Evolutionary conservation across 139 green algal species (phyloP), one percentile per base, ranked within the genome.

Genomic region (Zygnema circumcarinatum): DNA sequence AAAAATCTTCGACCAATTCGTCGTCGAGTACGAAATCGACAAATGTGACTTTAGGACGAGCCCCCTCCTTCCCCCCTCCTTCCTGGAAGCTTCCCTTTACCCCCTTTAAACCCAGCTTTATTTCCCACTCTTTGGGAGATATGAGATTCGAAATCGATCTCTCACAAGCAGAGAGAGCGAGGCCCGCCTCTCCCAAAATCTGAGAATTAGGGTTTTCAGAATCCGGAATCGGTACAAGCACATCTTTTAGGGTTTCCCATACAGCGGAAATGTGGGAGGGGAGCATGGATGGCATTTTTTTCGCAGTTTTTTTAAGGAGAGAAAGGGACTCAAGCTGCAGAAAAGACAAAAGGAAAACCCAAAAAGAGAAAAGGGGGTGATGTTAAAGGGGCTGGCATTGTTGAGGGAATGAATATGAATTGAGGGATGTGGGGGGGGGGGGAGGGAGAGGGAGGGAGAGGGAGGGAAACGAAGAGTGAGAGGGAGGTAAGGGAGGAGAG

Each of bases 241-340:
- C 25, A 20, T 47, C 7, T 81, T 73, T 81, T 47, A 81, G 74
- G 74, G 74, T 31, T 36, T 0, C 39, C 74, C 74, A 81, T 32
- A 81, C 47, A 53, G 74, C 74, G 32, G 74, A 11, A 16, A 29
- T 32, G n/a, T 81, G 74, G 74, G 31, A 32, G 32, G 1, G n/a
- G 7, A 81, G 33, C n/a, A 2, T 32, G 32, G 32, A 2, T 3
- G 32, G 74, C 31, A 47, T 39, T 47, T 47, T 32, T n/a, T 47
- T 67, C n/a, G 74, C 74, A 81, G 39, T 69, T 0, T 47, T 53
- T 39, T 32, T 67, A 29, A 81, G 74, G 74, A 68, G 35, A 67
- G n/a, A 53, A 36, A 81, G 74, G 74, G 74, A 68, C 39, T 81
- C 74, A 32, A 81, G 74, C 74, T 81, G 74, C 11, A 52, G 32